A percentile compares a stretch with the other conserved stretches of the same genome.
Evolutionary conservation across 2,329 filamentous ascomycete genomes (phyloP).

Genomic region (Fusarium foetens): DNA sequence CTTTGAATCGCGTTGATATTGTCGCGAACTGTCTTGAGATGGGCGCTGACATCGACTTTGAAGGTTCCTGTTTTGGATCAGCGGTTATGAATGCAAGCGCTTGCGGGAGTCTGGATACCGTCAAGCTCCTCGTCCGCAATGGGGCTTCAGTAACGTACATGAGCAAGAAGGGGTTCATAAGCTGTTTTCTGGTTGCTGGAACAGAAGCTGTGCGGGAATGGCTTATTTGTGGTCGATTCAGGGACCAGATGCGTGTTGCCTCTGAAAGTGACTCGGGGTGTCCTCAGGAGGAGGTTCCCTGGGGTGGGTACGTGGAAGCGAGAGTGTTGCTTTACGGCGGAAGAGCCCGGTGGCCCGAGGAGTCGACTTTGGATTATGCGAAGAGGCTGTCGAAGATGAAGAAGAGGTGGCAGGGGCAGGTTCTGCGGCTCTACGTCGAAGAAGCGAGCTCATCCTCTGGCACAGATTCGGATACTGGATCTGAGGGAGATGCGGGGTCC

Average conservation of each 20-base stretch:
- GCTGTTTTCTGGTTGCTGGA: background rate
- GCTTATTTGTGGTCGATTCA: background rate
- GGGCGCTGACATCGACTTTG: background rate
- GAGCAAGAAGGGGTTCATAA: background rate
- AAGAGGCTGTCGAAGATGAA: background rate
- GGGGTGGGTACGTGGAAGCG: background rate
- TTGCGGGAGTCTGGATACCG: slow-evolving; percentile 2
- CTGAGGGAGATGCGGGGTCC: background rate
- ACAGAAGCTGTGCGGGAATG: background rate
- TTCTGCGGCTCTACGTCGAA: background rate
- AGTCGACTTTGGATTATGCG: background rate
- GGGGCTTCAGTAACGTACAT: background rate
- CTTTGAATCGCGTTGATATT: background rate
- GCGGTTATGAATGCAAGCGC: slow-evolving; percentile 17
- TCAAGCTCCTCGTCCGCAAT: background rate
- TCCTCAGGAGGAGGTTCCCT: background rate
- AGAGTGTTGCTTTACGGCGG: background rate
- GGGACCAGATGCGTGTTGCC: background rate
- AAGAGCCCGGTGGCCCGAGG: background rate
- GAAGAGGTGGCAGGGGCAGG: background rate
- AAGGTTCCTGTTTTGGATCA: slow-evolving; percentile 15
- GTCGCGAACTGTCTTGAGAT: slow-evolving; percentile 9
- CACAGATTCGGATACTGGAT: background rate
- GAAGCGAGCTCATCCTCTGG: accelerated
- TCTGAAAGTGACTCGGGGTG: background rate